Percentiles rank a stretch among this genome's conserved stretches.
phyloP scores from a whole-genome alignment of 202 grass and related monocot genomes.

The Dendrocalamus latiflorus region DNA sequence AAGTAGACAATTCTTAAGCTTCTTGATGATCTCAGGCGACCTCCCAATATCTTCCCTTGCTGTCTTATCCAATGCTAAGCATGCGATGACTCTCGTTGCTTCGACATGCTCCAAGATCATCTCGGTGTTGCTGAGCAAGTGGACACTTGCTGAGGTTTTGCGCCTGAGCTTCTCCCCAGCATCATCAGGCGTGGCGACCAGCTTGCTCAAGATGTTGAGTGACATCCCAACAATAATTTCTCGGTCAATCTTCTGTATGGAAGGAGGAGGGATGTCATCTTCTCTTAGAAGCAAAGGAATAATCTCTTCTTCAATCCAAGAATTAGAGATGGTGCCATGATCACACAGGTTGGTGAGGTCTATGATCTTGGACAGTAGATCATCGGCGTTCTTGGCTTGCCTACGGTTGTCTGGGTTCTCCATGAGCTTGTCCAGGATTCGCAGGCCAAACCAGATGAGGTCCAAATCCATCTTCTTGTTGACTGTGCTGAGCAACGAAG shows the following conservation, averaged over 20 bases:
- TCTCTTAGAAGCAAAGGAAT: neutral
- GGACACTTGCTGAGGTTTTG: neutral
- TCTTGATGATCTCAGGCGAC: neutral
- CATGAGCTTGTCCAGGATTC: neutral
- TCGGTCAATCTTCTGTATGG: neutral
- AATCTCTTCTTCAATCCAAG: neutral
- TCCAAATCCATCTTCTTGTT: neutral
- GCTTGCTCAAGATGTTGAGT: neutral
- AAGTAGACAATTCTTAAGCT: neutral
- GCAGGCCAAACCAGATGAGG: neutral
- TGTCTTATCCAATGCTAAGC: neutral
- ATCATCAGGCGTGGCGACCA: neutral
- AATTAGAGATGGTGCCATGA: neutral
- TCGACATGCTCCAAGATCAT: neutral
- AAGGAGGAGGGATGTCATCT: neutral
- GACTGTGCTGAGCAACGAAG: neutral
- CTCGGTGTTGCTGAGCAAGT: neutral
- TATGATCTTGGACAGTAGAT: neutral
- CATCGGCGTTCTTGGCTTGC: neutral
- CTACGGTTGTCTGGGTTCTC: neutral
- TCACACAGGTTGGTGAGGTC: neutral
- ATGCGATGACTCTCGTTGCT: neutral
- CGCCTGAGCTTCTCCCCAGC: neutral
- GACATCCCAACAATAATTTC: neutral
- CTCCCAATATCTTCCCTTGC: neutral